Conservation (phyloP, 305 asterid genomes). For the Nicotiana rustica region DNA sequence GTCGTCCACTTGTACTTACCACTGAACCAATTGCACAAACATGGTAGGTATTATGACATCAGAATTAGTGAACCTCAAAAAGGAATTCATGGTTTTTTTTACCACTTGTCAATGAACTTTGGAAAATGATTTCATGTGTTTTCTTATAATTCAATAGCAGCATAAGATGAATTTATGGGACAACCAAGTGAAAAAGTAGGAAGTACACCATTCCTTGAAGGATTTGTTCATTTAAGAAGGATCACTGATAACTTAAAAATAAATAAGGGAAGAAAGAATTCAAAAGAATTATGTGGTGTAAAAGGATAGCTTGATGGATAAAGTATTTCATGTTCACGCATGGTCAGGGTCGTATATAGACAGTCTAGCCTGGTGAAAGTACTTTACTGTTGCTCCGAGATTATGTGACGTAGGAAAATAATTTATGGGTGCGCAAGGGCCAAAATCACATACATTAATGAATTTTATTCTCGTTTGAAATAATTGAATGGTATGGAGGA, state of each 20-base stretch:
- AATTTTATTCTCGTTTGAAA: neutral
- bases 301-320: no score
- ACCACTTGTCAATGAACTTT: neutral
- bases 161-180: neutral
- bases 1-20: slow-evolving; percentile 6
- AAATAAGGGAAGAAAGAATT: neutral
- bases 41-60: slow-evolving; percentile 9
- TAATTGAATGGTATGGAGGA: neutral
- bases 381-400: no score
- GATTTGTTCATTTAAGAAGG: neutral
- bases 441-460: neutral
- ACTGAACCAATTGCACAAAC: neutral
- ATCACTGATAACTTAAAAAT: neutral
- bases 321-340: no score
- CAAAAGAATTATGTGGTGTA: neutral
- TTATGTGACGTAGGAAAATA: neutral
- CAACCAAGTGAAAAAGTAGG: neutral
- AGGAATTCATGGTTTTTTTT: neutral
- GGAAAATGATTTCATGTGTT: neutral
- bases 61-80: neutral
- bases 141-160: no score
- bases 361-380: no score
- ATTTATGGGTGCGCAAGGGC: neutral
- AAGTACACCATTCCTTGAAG: neutral
- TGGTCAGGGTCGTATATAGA: no score